These are phyloP conservation scores for Apiospora arundinis DNA, from an alignment of 2,329 filamentous ascomycete genomes.

Conservation along the genomic window DNA sequence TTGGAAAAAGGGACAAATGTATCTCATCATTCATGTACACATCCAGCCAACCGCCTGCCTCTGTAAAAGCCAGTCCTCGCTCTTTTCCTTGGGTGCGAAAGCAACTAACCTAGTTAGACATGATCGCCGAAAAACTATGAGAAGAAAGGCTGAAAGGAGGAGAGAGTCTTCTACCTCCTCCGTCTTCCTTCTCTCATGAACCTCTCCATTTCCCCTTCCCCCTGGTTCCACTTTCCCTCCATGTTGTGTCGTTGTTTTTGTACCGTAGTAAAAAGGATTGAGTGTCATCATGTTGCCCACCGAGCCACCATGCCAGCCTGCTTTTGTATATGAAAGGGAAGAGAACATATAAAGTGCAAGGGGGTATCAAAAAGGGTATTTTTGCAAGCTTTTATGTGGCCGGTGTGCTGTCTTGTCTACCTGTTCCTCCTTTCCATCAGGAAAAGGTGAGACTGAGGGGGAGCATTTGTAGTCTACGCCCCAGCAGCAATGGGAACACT, in stretches of 20 bases:
- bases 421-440: neutral
- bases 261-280: too few relatives aligned
- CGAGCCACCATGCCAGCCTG: neutral
- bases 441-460: neutral
- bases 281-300: neutral
- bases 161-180: too few relatives aligned
- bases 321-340: neutral
- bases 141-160: too few relatives aligned
- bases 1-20: too few relatives aligned
- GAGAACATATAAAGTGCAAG: neutral
- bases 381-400: slow-evolving; percentile 3
- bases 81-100: too few relatives aligned
- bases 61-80: too few relatives aligned
- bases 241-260: neutral
- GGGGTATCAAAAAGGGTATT: neutral
- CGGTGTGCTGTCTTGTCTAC: neutral
- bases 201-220: neutral
- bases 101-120: too few relatives aligned
- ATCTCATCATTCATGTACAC: too few relatives aligned
- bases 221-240: neutral
- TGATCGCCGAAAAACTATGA: too few relatives aligned
- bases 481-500: neutral
- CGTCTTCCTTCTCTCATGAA: too few relatives aligned
- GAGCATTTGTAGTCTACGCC: neutral
- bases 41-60: too few relatives aligned